Percentiles rank a stretch among this genome's conserved stretches.
Evolutionary conservation across 2,329 filamentous ascomycete species (phyloP).

Genomic region (Alternaria sp.): DNA sequence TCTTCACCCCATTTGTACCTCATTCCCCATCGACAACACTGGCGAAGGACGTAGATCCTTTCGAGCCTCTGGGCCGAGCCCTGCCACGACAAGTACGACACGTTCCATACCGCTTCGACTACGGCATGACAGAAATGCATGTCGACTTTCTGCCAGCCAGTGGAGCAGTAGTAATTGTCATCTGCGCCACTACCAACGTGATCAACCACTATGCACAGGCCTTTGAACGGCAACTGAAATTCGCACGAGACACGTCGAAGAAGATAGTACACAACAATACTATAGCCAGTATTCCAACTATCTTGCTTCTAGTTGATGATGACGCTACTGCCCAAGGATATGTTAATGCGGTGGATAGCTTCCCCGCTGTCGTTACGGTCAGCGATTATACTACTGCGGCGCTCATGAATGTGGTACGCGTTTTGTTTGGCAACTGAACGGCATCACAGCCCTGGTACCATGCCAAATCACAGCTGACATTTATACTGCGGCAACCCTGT

Average conservation of each 20-base stretch:
- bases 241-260: constrained; percentile 34
- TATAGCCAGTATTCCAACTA: constrained; percentile 31
- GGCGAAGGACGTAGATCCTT: constrained; percentile 68
- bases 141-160: constrained; percentile 69
- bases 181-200: constrained; percentile 46
- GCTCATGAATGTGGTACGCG: constrained; percentile 34
- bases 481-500: not conserved
- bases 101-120: constrained; percentile 72
- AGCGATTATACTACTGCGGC: constrained; percentile 42
- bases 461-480: accelerated
- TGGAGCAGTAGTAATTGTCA: constrained; percentile 68
- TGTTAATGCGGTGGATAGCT: constrained; percentile 33
- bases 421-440: constrained; percentile 36
- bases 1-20: constrained; percentile 66
- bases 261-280: constrained; percentile 26
- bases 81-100: constrained; percentile 72
- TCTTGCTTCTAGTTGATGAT: constrained; percentile 41
- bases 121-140: constrained; percentile 72
- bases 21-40: constrained; percentile 44
- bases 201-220: constrained; percentile 30
- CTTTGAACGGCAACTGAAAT: constrained; percentile 44
- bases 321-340: constrained; percentile 23
- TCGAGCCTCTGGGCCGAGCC: constrained; percentile 73
- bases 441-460: not conserved
- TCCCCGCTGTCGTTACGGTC: constrained; percentile 40